Conservation (phyloP, 768 basidiomycete species). For the Panaeolus cyanescens region DNA sequence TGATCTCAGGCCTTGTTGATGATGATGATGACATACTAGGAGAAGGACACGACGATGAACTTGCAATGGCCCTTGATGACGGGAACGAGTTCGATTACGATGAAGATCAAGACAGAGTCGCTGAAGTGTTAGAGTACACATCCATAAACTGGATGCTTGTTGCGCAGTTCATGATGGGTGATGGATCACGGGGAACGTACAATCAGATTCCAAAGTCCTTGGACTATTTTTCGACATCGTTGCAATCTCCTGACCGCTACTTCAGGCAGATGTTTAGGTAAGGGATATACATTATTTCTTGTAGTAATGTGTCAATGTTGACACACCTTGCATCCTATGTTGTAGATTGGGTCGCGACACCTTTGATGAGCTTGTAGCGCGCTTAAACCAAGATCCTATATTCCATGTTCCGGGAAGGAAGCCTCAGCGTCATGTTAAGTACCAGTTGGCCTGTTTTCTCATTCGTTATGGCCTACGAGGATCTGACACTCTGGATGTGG, state of each 20-base stretch:
- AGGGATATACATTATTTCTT: too few relatives aligned
- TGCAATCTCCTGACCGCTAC: background rate
- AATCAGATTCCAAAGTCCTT: background rate
- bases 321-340: background rate
- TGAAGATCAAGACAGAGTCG: background rate
- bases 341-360: background rate
- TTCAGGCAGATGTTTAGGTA: slow-evolving; percentile 1
- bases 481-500: background rate
- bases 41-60: too few relatives aligned
- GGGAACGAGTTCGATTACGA: background rate
- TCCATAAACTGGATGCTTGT: background rate
- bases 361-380: background rate
- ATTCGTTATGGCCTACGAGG: background rate
- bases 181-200: background rate
- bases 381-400: background rate
- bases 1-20: too few relatives aligned
- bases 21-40: too few relatives aligned
- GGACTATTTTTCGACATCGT: background rate
- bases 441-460: background rate
- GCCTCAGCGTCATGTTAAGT: background rate
- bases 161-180: background rate
- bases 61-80: background rate
- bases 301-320: background rate
- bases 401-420: background rate
- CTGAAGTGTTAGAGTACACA: background rate